Conservation (phyloP, 441 rosid species). For the Erodium trifolium region DNA sequence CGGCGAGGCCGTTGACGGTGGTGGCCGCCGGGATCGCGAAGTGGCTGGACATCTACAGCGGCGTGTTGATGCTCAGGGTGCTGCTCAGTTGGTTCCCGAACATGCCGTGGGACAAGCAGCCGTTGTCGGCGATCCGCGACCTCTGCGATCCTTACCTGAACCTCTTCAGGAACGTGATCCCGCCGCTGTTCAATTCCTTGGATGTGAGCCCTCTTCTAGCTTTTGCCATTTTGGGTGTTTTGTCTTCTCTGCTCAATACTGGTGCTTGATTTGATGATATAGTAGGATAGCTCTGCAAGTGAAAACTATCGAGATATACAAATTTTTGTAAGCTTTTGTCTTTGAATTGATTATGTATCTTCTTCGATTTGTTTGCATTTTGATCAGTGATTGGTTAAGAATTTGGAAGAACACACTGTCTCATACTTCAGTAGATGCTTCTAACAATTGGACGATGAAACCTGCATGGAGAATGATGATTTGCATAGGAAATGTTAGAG, state of each 20-base stretch:
- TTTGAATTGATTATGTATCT: neutral
- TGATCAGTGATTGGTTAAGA: neutral
- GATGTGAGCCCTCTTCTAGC: conserved; percentile 80
- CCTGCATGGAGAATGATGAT: neutral
- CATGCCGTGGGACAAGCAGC: conserved; percentile 81
- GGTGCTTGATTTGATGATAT: neutral
- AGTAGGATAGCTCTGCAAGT: neutral
- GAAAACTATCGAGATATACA: neutral
- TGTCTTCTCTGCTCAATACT: neutral
- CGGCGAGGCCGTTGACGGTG: conserved; percentile 68
- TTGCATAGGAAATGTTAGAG: neutral
- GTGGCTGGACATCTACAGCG: conserved; percentile 82
- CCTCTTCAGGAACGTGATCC: conserved; percentile 72
- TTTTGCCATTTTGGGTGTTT: conserved; percentile 57
- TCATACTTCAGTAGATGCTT: too few relatives aligned
- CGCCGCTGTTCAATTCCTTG: conserved; percentile 62
- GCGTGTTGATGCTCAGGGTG: conserved; percentile 79
- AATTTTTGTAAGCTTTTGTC: neutral
- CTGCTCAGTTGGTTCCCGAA: conserved; percentile 92
- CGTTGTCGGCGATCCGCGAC: conserved; percentile 66
- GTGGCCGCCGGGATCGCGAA: conserved; percentile 73
- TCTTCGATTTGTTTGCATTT: neutral
- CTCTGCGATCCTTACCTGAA: conserved; percentile 77
- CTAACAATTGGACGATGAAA: neutral
- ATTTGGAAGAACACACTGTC: neutral